Evolutionary conservation across 495 filamentous ascomycete species (phyloP), one percentile per base, ranked within the genome.

Genomic region (Lindgomyces ingoldianus): DNA sequence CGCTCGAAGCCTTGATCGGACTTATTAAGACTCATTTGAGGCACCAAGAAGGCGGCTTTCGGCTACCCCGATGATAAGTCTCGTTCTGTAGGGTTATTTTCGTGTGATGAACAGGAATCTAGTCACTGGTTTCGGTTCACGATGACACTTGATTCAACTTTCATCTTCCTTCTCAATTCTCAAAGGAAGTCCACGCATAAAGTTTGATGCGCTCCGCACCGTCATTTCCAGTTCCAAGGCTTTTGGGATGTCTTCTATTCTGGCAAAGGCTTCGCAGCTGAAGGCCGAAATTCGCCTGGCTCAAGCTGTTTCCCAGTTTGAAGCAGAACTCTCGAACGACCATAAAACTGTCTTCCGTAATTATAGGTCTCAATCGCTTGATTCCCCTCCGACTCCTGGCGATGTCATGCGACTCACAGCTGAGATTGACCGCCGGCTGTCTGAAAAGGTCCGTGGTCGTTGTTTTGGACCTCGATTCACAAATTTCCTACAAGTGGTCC

Each of bases 191-290:
- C n/a, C n/a, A n/a, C n/a, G n/a, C n/a, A n/a, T n/a, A n/a, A n/a
- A n/a, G n/a, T n/a, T n/a, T n/a, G n/a, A n/a, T n/a, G n/a, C n/a
- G n/a, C n/a, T n/a, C n/a, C n/a, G n/a, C n/a, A n/a, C n/a, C n/a
- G n/a, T n/a, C n/a, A n/a, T n/a, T n/a, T n/a, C n/a, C n/a, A n/a
- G n/a, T n/a, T n/a, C n/a, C n/a, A n/a, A n/a, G n/a, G n/a, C n/a
- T n/a, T n/a, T n/a, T n/a, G n/a, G n/a, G n/a, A 79, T 81, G 78
- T 81, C 76, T 79, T 75, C 74, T 76, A 74, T 75, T 74, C 72
- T 81, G 75, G 76, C 77, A 74, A 80, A 74, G 72, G 75, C 73
- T 74, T 73, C 70, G 52, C 73, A 57, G 47, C 67, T 76, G 47
- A 78, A 77, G 72, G 69, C 78, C 46, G 63, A 66, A 50, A 60